Percentiles rank a stretch among this genome's conserved stretches.
phyloP scores from a whole-genome alignment of 805 yeast genomes.

The Ogataea wickerhamii region DNA sequence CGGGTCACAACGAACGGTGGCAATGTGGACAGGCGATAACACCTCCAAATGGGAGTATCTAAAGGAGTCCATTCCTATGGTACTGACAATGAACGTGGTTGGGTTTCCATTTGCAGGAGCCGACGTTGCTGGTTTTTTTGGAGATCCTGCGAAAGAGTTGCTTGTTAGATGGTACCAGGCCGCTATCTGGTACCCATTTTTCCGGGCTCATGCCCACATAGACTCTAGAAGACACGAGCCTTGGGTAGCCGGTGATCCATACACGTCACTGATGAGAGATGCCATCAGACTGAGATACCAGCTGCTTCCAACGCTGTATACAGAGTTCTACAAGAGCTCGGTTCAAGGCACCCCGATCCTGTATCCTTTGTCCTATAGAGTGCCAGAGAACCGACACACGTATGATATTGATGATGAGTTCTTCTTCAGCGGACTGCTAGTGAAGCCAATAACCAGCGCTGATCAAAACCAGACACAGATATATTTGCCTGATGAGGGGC shows the following conservation, averaged over 20 bases:
- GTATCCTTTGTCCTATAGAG: slow-evolving; percentile 60
- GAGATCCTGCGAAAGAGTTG: slow-evolving; percentile 79
- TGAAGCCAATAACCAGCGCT: slow-evolving; percentile 73
- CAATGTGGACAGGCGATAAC: slow-evolving; percentile 98
- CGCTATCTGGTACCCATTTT: slow-evolving; percentile 95
- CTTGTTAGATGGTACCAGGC: slow-evolving; percentile 93
- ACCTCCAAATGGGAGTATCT: slow-evolving; percentile 90
- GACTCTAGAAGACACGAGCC: slow-evolving; percentile 94
- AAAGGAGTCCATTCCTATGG: slow-evolving; percentile 79
- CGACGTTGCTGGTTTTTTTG: slow-evolving; percentile 96
- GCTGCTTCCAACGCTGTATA: slow-evolving; percentile 75
- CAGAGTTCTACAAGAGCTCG: slow-evolving; percentile 67
- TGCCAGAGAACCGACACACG: slow-evolving; percentile 42
- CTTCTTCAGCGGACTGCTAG: slow-evolving; percentile 66
- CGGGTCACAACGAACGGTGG: slow-evolving; percentile 88
- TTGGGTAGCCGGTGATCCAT: slow-evolving; percentile 77
- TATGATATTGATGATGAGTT: slow-evolving; percentile 79
- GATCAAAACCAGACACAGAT: slow-evolving; percentile 39
- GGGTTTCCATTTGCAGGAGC: slow-evolving; percentile 95
- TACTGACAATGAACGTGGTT: slow-evolving; percentile 71
- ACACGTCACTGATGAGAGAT: slow-evolving; percentile 59
- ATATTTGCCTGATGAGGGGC: slow-evolving; percentile 51
- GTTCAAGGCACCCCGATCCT: slow-evolving; percentile 64
- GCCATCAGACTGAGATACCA: slow-evolving; percentile 72
- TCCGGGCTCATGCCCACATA: slow-evolving; percentile 94